Conservation (phyloP, 306 rosid species). For the Parietaria judaica region DNA sequence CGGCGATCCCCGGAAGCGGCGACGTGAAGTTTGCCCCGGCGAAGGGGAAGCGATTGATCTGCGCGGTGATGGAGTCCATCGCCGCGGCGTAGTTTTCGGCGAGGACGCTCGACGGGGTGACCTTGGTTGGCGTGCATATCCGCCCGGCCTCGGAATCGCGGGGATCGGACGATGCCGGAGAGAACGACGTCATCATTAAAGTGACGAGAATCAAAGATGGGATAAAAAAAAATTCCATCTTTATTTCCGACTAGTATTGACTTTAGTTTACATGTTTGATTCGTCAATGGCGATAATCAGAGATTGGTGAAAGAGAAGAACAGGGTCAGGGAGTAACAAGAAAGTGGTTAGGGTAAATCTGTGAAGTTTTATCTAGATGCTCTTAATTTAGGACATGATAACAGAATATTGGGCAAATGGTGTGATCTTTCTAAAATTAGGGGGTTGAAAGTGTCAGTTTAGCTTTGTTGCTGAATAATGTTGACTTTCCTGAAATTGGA, state of each 20-base stretch:
- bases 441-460: too few relatives aligned
- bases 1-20: conserved; percentile 19
- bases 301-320: too few relatives aligned
- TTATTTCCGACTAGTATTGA: too few relatives aligned
- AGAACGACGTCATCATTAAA: background rate
- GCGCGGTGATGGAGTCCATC: conserved; percentile 24
- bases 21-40: conserved; percentile 8
- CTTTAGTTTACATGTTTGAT: too few relatives aligned
- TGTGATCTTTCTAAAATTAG: too few relatives aligned
- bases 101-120: background rate
- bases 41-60: conserved; percentile 18
- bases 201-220: conserved; percentile 2
- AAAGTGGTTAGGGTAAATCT: too few relatives aligned
- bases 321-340: too few relatives aligned
- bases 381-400: background rate
- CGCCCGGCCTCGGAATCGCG: conserved; percentile 8
- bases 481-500: too few relatives aligned
- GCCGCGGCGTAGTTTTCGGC: conserved; percentile 12
- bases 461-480: too few relatives aligned
- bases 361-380: too few relatives aligned
- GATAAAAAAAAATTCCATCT: conserved; percentile 22
- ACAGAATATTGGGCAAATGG: too few relatives aligned
- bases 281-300: too few relatives aligned
- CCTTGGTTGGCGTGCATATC: conserved; percentile 22
- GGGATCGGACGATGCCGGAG: conserved; percentile 2